These are phyloP conservation scores for Fusarium penzigii DNA, from an alignment of 2,329 filamentous ascomycete species.

Conservation along the genomic window DNA sequence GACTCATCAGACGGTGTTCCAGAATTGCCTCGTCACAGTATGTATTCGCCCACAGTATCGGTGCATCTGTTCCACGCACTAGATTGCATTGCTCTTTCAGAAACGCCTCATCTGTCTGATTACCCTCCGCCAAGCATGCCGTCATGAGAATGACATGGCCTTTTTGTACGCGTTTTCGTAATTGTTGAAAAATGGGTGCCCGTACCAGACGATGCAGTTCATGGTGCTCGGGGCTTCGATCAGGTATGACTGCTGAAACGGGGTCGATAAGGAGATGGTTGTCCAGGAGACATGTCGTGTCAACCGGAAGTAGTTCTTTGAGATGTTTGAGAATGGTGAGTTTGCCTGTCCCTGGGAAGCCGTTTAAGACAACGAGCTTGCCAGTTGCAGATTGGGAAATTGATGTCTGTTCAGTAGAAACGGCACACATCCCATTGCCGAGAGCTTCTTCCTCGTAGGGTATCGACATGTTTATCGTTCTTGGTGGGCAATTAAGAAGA, in stretches of 20 bases:
- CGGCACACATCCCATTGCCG: too few relatives aligned
- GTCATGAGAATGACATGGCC: conserved; percentile 18
- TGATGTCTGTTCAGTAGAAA: too few relatives aligned
- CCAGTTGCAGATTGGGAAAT: too few relatives aligned
- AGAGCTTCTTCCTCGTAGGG: too few relatives aligned
- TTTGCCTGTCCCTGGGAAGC: conserved; percentile 23
- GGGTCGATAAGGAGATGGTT: conserved; percentile 26
- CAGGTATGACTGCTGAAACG: conserved; percentile 9
- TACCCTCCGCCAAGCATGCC: conserved; percentile 13
- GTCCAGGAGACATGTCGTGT: conserved; percentile 15
- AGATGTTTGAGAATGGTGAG: conserved; percentile 17
- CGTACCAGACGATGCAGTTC: conserved; percentile 17
- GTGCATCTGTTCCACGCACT: not conserved
- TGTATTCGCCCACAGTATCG: conserved; percentile 20
- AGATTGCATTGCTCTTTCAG: conserved; percentile 19
- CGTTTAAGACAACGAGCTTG: conserved; percentile 20
- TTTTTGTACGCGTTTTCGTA: conserved; percentile 5
- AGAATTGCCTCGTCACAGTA: too few relatives aligned
- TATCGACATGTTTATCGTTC: too few relatives aligned
- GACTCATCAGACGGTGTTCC: too few relatives aligned
- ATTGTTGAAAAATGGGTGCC: conserved; percentile 14
- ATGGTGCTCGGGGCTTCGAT: conserved; percentile 17
- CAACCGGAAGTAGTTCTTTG: conserved; percentile 7
- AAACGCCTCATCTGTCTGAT: conserved; percentile 4
- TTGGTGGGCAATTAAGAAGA: too few relatives aligned